Evolutionary conservation across 805 yeast species (phyloP).

Genomic region (Kuraishia piskuri): DNA sequence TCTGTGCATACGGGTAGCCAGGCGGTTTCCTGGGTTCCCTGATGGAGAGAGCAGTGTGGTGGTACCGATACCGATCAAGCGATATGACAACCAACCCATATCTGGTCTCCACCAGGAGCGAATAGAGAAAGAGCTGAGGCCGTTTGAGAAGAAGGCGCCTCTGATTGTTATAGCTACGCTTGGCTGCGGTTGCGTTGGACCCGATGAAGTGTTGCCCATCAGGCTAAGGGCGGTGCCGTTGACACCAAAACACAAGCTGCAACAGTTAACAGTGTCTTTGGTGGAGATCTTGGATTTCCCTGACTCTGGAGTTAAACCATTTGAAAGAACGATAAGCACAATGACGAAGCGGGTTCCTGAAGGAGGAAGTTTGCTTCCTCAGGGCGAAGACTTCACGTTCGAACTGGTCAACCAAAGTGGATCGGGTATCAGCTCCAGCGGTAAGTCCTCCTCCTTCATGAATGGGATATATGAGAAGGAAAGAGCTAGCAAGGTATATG

Average conservation of each 20-base stretch:
- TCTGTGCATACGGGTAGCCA: background rate
- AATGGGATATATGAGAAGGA: background rate
- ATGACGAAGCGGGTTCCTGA: background rate
- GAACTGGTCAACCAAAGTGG: background rate
- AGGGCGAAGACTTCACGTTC: background rate
- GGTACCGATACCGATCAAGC: constrained; percentile 1
- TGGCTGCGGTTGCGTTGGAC: background rate
- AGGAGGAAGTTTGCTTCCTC: background rate
- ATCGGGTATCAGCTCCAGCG: background rate
- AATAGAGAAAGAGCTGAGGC: background rate
- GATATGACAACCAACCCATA: constrained; percentile 3
- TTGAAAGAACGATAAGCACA: background rate
- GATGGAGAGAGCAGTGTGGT: background rate
- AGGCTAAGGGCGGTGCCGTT: background rate
- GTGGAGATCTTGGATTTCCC: background rate
- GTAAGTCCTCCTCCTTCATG: background rate
- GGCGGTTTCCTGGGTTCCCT: background rate
- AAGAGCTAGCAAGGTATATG: background rate
- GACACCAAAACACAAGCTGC: background rate
- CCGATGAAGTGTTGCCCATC: background rate
- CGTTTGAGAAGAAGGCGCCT: background rate
- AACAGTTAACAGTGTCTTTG: background rate
- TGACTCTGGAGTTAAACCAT: background rate
- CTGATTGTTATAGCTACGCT: background rate
- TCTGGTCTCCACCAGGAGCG: background rate